A percentile compares a stretch with the other conserved stretches of the same genome.
Conservation (phyloP, 306 rosid genomes). For the Cajanus cajan region DNA sequence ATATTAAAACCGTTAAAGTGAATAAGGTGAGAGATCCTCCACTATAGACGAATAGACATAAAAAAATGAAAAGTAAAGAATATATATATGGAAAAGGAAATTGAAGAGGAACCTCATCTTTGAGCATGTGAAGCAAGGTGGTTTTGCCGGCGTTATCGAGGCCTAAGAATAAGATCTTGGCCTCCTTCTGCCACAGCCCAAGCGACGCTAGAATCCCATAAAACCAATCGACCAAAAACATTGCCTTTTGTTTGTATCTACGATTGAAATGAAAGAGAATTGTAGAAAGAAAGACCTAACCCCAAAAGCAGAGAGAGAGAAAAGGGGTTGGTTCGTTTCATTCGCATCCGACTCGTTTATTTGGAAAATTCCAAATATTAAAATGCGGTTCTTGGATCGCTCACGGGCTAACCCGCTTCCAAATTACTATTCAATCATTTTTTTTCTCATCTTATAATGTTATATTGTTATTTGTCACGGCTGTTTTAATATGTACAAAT, state of each 20-base stretch:
- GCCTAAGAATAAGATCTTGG: constrained; percentile 88
- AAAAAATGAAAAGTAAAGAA: background rate
- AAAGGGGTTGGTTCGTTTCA: background rate
- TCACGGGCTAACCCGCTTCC: no score
- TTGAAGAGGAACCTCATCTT: constrained; percentile 64
- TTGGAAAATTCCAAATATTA: background rate
- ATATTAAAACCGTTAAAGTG: background rate
- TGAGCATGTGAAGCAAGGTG: constrained; percentile 91
- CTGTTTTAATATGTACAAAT: no score
- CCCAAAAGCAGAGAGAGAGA: constrained; percentile 32
- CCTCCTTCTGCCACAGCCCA: constrained; percentile 94
- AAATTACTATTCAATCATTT: no score
- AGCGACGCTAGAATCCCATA: constrained; percentile 85
- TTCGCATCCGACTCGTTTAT: background rate
- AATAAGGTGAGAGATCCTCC: background rate
- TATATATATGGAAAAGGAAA: background rate
- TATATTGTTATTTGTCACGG: no score
- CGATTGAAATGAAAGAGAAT: background rate
- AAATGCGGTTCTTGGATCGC: no score
- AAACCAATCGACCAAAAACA: constrained; percentile 87
- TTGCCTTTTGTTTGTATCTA: constrained; percentile 4
- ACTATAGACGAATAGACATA: background rate
- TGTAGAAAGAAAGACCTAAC: constrained; percentile 35
- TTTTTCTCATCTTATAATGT: no score
- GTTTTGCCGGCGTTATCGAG: constrained; percentile 93